Evolutionary conservation across 805 yeast genomes (phyloP).

Genomic region (Kazachstania psychrophila): DNA sequence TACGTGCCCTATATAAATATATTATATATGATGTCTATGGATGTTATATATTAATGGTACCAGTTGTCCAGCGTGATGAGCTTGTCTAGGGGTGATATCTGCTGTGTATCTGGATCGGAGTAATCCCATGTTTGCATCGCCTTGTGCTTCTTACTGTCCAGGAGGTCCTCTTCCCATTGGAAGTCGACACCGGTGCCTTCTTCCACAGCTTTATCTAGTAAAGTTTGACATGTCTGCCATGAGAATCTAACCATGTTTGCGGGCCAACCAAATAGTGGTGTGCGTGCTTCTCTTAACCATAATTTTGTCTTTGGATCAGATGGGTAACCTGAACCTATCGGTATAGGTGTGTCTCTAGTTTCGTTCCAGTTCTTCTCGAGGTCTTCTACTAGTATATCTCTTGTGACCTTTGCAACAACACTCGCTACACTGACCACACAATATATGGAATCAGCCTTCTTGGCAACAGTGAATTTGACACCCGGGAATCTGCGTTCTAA

Average conservation of each 20-base stretch:
- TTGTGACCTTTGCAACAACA: slow-evolving; percentile 90
- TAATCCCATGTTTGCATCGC: slow-evolving; percentile 7
- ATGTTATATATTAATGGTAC: slow-evolving; percentile 4
- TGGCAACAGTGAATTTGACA: slow-evolving; percentile 69
- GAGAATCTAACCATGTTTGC: slow-evolving; percentile 66
- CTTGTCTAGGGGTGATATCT: background rate
- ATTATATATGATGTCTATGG: too few species aligned
- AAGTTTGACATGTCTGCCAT: slow-evolving; percentile 88
- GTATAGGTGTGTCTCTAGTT: background rate
- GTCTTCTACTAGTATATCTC: slow-evolving; percentile 48
- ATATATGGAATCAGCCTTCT: slow-evolving; percentile 87
- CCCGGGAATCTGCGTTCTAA: slow-evolving; percentile 59
- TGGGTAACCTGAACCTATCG: slow-evolving; percentile 88
- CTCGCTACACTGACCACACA: slow-evolving; percentile 94
- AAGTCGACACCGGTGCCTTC: slow-evolving; percentile 40
- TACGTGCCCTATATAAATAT: too few species aligned
- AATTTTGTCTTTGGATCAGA: slow-evolving; percentile 77
- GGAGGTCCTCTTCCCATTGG: slow-evolving; percentile 47
- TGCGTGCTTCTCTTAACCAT: slow-evolving; percentile 61
- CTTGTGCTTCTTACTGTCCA: slow-evolving; percentile 24
- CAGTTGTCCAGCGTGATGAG: slow-evolving; percentile 22
- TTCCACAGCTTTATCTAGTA: slow-evolving; percentile 39
- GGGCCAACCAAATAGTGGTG: slow-evolving; percentile 81
- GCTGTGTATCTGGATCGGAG: background rate
- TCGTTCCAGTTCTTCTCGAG: slow-evolving; percentile 7